Base-by-base conservation (phyloP, 1,284 basidiomycete species). In the Leccinum holopus region DNA sequence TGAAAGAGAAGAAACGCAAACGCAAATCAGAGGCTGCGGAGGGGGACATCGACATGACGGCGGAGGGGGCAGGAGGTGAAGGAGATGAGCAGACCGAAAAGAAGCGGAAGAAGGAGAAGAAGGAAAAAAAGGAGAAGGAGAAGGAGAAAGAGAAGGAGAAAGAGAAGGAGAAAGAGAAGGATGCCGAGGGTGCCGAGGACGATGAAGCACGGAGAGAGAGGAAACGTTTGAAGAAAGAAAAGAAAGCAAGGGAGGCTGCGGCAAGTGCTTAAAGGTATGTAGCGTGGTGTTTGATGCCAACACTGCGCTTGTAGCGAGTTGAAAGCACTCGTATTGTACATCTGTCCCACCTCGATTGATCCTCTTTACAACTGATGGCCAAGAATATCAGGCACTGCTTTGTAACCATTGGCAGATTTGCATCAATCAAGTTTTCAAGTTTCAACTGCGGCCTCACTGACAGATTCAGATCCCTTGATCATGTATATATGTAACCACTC, bases 1-100 rank as follows among this genome's bases (percentile, higher is more conserved):
- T 83, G 64, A 86, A 88, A 72, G 87, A 89, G 72, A 92, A 90
- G 77, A 91, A 91, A 71, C 82, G 87, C 55, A 91, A 90, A 72
- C 84, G 86, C 44, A 88, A 90, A 72, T 87, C 87, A 12, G 88
- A 91, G 72, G 81, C 75, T 30, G 71, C 77, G 12, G 82, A 81
- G 56, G 72, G 64, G 3, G 78, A 77, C 47, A 73, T 71, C 2
- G 79, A 82, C 8, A 80, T 82, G 75, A 74, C 69, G 0, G 75
- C 71, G 16, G 75, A 71, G n/a, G 76, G 70, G 12, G 65, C 63
- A 44, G 76, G 68, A 25, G 78, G 69, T 14, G 79, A 73, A 14
- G 78, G 72, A 9, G 79, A 73, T 10, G 84, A 83, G 25, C 77
- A 79, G 64, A 77, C 77, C 5, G 84, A 85, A 65, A 78, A 78